These are phyloP conservation scores for Nicotiana tabacum DNA, from an alignment of 257 asterid genomes.

Conservation along the genomic window DNA sequence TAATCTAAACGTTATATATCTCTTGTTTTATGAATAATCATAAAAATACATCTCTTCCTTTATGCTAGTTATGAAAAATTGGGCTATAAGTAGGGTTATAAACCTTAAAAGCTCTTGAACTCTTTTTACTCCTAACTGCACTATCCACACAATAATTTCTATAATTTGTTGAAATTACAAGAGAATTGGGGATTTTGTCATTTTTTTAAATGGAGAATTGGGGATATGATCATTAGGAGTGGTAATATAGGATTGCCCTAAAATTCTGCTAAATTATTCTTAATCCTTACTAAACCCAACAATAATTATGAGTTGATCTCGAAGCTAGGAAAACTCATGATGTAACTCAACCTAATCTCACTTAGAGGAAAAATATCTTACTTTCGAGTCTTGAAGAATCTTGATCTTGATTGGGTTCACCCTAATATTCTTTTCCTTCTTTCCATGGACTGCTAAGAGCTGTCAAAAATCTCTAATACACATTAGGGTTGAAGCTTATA, in stretches of 20 bases:
- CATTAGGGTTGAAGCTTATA: neutral
- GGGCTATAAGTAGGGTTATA: neutral
- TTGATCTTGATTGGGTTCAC: neutral
- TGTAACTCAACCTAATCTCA: neutral
- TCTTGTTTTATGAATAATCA: neutral
- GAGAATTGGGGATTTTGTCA: neutral
- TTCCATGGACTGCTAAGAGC: neutral
- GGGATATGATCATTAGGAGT: neutral
- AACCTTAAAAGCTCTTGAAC: neutral
- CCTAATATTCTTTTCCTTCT: neutral
- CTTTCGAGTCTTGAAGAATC: neutral
- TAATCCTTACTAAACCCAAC: neutral
- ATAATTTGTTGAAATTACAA: neutral
- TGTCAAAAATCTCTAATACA: neutral
- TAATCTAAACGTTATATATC: neutral
- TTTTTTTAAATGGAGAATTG: neutral
- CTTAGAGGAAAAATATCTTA: neutral
- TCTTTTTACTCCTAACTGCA: neutral
- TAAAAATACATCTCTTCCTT: neutral
- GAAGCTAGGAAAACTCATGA: neutral
- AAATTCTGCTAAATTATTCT: neutral
- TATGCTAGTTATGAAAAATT: neutral
- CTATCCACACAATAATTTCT: neutral
- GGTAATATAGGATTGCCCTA: neutral
- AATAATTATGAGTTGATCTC: neutral